Base-by-base conservation (phyloP, 805 yeast species). In the Wickerhamomyces sydowiorum region DNA sequence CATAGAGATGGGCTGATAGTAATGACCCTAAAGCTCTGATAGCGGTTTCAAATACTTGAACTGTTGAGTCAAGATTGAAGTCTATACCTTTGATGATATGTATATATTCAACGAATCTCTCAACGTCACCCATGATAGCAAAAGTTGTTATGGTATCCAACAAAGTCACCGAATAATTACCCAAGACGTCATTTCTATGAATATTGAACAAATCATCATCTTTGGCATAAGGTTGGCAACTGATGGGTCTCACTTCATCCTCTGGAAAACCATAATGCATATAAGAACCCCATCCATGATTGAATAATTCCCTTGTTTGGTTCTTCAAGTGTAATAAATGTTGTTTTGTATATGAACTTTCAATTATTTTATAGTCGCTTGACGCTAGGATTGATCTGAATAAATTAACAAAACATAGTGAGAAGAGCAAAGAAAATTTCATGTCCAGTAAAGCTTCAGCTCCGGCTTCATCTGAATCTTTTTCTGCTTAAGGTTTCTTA, bases 1-100 rank as follows among this genome's bases (percentile, higher is more conserved):
- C 86, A 53, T 76, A 83, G 35, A 87, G 64, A 63, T 90, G 97
- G 0, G 87, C 78, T 2, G 91, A 80, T 19, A 90, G 56, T 24
- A 90, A 66, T 0, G 96, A 88, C 0, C 98, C 98, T 21, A 90
- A 56, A 2, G 86, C 76, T 31, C 98, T 64, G 15, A 91, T 90
- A 5, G 88, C 78, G 3, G 86, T 74, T 60, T 90, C 98, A 60
- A 90, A 90, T 1, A 90, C 95, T 56, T 90, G 97, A 0, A 90
- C 82, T 2, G 81, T 77, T 9, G 88, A 73, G 46, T 86, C 78
- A 31, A 77, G 70, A 31, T 77, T 71, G 55, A 87, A 87, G 37
- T 66, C 55, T 9, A 67, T 60, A 31, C 65, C 64, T 2, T 60
- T 54, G 12, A 59, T 59, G 9, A 73, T 53, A 1, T 60, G 55